Evolutionary conservation across 129 eudicot genomes (phyloP), one percentile per base, ranked within the genome.

Genomic region (Apium graveolens): DNA sequence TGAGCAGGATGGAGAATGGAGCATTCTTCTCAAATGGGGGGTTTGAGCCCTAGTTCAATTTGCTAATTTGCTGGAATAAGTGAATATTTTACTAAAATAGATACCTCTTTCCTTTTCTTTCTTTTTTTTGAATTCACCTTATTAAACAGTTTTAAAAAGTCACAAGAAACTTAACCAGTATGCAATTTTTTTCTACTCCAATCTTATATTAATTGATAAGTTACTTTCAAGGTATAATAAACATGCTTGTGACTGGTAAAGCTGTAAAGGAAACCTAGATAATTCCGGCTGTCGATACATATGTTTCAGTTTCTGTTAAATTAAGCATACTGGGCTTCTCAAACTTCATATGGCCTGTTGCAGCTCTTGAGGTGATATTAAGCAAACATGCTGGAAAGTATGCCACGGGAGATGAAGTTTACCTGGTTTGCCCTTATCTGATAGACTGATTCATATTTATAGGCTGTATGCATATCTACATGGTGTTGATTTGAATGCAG

Each of bases 351-450:
- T 79, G 49, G 27, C 69, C 80, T 51, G 37, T 35, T 81, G 70
- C 92, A 91, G 94, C 97, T 55, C 88, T 91, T 11, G 97, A 91
- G 85, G 87, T 70, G 78, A 74, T 91, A 44, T 86, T 91, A 41
- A 62, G 81, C 18, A 78, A 81, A 17, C 66, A 80, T 81, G 87
- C 97, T 75, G 92, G 92, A 74, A 91, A 79, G 69, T 91, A 89
- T 76, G 94, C 97, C 38, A 91, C 94, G 11, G 97, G 97, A 74
- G 86, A 91, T 83, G 86, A 87, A 71, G 85, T 87, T 85, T 88
- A 68, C 78, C 84, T 94, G 97, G 98, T 91, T 81, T 38, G 89
- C 86, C 34, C 75, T 63, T 70, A 48, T 79, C 81, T 75, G 31
- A 44, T 13, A n/a, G 20, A 76, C 66, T 75, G 38, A 44, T 13